These are phyloP conservation scores for Vigna radiata DNA, from an alignment of 306 rosid species.

Conservation along the genomic window DNA sequence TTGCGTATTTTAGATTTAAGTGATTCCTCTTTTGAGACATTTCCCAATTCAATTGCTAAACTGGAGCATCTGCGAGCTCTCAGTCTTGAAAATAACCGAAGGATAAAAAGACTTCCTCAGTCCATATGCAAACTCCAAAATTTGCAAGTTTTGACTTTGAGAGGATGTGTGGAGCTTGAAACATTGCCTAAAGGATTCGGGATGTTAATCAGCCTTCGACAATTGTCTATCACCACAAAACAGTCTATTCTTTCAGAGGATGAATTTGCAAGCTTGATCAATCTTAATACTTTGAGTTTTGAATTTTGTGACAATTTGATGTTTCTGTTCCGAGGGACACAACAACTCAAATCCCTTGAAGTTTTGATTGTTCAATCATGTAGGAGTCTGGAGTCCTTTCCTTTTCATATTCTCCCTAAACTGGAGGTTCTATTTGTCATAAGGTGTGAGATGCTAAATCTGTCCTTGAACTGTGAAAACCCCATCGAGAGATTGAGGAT, in stretches of 20 bases:
- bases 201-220: constrained; percentile 19
- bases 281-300: constrained; percentile 14
- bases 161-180: neutral
- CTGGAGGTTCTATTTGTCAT: neutral
- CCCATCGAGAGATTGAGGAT: neutral
- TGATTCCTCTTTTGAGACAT: neutral
- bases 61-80: neutral
- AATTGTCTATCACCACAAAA: constrained; percentile 20
- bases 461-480: neutral
- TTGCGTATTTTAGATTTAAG: neutral
- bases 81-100: neutral
- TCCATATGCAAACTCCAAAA: constrained; percentile 9
- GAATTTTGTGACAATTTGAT: neutral
- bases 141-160: neutral
- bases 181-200: neutral
- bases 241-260: neutral
- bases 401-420: constrained; percentile 2
- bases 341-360: constrained; percentile 14
- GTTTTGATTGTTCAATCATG: neutral
- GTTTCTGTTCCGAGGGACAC: neutral
- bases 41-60: constrained; percentile 27
- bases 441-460: neutral
- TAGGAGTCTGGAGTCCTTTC: neutral
- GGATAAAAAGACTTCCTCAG: neutral
- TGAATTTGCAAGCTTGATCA: neutral